Percentiles rank a stretch among this genome's conserved stretches.
These are phyloP conservation scores for Rosa chinensis DNA, from an alignment of 306 rosid species.

Conservation along the genomic window DNA sequence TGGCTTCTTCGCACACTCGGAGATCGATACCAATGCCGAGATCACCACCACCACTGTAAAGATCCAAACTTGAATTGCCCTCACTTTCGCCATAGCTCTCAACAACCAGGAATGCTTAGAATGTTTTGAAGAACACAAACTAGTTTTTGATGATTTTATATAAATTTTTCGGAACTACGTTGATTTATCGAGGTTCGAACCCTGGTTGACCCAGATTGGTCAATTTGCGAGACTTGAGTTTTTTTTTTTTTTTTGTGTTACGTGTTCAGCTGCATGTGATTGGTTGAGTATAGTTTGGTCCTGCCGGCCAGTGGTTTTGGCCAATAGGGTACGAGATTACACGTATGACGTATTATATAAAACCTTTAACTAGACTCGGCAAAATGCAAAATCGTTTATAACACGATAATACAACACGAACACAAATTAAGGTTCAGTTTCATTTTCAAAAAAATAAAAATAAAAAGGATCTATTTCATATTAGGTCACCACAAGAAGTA, in stretches of 20 bases:
- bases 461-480: no score
- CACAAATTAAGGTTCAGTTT: no score
- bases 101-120: neutral
- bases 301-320: conserved; percentile 27
- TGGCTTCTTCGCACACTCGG: conserved; percentile 66
- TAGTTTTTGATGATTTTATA: neutral
- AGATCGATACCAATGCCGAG: conserved; percentile 49
- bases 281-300: conserved; percentile 30
- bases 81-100: conserved; percentile 43
- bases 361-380: no score
- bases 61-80: conserved; percentile 32
- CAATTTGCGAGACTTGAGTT: neutral
- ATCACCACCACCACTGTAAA: conserved; percentile 39
- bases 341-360: conserved; percentile 28
- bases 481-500: no score
- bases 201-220: neutral
- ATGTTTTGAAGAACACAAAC: neutral
- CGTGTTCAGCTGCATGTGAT: conserved; percentile 34
- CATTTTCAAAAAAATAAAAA: no score
- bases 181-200: neutral
- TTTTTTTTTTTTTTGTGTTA: neutral
- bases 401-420: no score
- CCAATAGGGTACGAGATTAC: conserved; percentile 54
- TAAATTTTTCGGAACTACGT: neutral
- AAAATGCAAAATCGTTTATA: no score